Evolutionary conservation across 176 grass and related monocot species (phyloP).

Genomic region (Juncus inflexus): DNA sequence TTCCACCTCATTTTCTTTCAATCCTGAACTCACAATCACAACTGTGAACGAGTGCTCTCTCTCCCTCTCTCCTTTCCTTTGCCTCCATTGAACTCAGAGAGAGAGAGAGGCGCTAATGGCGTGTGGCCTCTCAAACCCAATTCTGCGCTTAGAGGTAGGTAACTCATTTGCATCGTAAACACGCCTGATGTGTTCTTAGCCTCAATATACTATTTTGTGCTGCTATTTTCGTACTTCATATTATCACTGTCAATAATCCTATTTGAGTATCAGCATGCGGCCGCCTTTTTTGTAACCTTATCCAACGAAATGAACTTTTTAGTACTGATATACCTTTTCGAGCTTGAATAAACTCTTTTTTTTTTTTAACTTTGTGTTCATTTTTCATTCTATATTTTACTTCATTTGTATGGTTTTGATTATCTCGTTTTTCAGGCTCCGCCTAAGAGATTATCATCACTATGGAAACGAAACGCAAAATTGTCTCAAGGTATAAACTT

Average conservation of each 20-base stretch:
- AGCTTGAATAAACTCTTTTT: neutral
- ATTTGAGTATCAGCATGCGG: no score
- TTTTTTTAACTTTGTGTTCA: neutral
- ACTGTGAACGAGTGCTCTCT: neutral
- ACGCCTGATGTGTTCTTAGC: no score
- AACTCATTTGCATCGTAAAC: no score
- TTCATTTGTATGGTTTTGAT: neutral
- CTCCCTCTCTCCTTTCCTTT: neutral
- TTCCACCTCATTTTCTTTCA: neutral
- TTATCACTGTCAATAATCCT: no score
- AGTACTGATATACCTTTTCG: no score
- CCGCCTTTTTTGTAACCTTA: no score
- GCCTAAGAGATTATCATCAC: constrained; percentile 9
- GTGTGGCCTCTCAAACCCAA: constrained; percentile 3
- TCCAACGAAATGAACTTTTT: no score
- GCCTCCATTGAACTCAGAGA: neutral
- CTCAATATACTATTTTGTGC: no score
- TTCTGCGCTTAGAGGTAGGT: constrained; percentile 3
- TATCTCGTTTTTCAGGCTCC: neutral
- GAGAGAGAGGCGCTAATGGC: constrained; percentile 4
- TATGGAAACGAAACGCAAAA: neutral
- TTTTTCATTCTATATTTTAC: neutral
- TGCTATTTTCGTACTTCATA: no score
- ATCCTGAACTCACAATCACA: neutral
- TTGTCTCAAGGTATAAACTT: constrained; percentile 15